Evolutionary conservation across 768 basidiomycete genomes (phyloP), one percentile per base, ranked within the genome.

Genomic region (Amanita pallidorosea): DNA sequence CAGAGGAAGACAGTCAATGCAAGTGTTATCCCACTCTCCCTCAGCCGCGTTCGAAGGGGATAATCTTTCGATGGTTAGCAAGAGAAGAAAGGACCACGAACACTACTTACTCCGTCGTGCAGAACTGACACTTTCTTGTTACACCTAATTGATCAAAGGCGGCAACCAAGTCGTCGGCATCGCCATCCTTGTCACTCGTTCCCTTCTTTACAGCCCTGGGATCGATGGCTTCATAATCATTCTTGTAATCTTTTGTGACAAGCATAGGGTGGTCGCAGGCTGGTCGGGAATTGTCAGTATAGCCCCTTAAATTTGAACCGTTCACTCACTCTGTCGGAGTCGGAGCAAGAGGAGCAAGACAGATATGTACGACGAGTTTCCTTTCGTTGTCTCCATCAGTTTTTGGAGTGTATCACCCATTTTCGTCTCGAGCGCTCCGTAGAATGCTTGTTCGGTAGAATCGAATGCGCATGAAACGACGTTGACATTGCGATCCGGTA

Each of bases 191-290:
- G 27, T 77, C 75, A 8, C 73, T 76, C 5, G 70, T 69, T 45
- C 63, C 65, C 48, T 71, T 72, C 58, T 77, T 73, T 20, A 73
- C 68, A 4, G 73, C 63, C 51, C 74, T 79, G 5, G 85, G 75
- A 7, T 89, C 85, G 5, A 93, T 69, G 0, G 88, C 92, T 44
- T 88, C 89, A 18, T 73, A 67, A 60, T 94, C 92, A 12, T 71
- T 65, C 63, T 72, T 73, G 67, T 84, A 83, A 63, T 87, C 85
- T 54, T 85, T 81, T 3, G 83, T 77, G 12, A 95, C 83, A 8
- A 96, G 76, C 0, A 78, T 72, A 0, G 93, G 92, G 59, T 96
- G 94, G 57, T 91, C 87, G 62, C 93, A 97, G 0, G 93, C 93
- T 95, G 50, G 7, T 31, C 11, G 44, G 42, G 22, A 18, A 41